Conservation (phyloP, 228 moss, liverwort and hornwort species). For the Sphagnum fallax region DNA sequence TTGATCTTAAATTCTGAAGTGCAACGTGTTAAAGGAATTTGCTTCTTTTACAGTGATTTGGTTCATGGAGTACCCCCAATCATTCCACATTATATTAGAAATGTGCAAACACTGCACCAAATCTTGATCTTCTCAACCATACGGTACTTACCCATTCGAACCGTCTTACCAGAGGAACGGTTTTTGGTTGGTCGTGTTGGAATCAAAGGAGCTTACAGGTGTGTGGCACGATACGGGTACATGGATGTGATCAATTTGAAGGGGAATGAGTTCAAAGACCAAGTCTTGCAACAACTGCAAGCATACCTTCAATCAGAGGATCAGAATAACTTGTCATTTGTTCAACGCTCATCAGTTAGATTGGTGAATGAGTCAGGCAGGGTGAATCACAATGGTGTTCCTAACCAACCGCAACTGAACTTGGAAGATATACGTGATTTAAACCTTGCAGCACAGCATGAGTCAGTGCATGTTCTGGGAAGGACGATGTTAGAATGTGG, state of each 20-base stretch:
- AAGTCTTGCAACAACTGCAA: neutral
- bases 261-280: neutral
- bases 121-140: slow-evolving; percentile 36
- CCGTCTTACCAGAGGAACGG: slow-evolving; percentile 24
- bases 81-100: slow-evolving; percentile 44
- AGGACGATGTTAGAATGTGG: slow-evolving; percentile 21
- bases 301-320: neutral
- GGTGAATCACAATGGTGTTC: neutral
- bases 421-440: slow-evolving; percentile 17
- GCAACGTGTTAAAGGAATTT: slow-evolving; percentile 44
- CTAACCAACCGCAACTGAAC: neutral
- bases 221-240: slow-evolving; percentile 8
- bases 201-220: neutral
- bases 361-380: neutral
- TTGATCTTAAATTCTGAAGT: slow-evolving; percentile 5
- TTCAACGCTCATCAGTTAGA: neutral
- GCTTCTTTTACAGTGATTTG: slow-evolving; percentile 44
- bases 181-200: slow-evolving; percentile 34
- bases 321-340: neutral
- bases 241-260: neutral
- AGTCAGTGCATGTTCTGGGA: slow-evolving; percentile 37
- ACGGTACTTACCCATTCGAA: slow-evolving; percentile 36
- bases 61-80: slow-evolving; percentile 45
- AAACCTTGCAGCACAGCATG: slow-evolving; percentile 16
- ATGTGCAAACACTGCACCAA: slow-evolving; percentile 41